Percentiles rank a stretch among this genome's conserved stretches.
These are phyloP conservation scores for Tetradesmus lagerheimii DNA, from an alignment of 139 green algal genomes.

Conservation along the genomic window DNA sequence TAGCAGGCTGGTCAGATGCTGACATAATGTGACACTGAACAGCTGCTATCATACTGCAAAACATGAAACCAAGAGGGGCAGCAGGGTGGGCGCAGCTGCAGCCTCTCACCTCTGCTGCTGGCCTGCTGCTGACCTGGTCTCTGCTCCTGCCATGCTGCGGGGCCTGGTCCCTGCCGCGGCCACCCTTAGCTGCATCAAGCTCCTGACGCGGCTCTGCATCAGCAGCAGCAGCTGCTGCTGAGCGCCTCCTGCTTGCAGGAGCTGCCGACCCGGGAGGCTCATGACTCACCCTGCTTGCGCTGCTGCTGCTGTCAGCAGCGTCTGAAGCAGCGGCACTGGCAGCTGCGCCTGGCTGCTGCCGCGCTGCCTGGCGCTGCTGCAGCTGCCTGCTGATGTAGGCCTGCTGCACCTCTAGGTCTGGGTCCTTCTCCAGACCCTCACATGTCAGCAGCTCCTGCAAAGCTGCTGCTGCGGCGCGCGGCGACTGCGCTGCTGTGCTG, in stretches of 20 bases:
- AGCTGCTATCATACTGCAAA: background rate
- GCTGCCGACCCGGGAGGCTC: background rate
- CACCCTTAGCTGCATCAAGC: conserved; percentile 23
- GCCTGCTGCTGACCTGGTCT: conserved; percentile 27
- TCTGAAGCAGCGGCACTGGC: background rate
- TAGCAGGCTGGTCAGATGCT: background rate
- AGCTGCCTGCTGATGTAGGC: background rate
- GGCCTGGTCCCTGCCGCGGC: background rate
- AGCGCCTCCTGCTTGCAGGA: background rate
- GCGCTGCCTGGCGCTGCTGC: background rate
- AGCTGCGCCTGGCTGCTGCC: background rate
- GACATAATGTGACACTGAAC: background rate
- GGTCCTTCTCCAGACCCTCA: conserved; percentile 22
- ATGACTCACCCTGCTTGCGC: conserved; percentile 23
- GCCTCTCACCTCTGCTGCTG: background rate
- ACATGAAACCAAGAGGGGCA: background rate
- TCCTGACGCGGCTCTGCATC: background rate
- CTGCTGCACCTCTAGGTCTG: conserved; percentile 32
- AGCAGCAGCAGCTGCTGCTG: background rate
- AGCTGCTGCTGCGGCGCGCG: background rate
- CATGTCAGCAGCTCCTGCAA: conserved; percentile 24
- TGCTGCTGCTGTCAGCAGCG: background rate
- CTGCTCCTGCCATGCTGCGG: conserved; percentile 34
- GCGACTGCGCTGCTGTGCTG: conserved; percentile 3
- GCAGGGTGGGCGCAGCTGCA: background rate